These are phyloP conservation scores for Umbellularia californica DNA, from an alignment of 164 flowering plant species.

Conservation along the genomic window DNA sequence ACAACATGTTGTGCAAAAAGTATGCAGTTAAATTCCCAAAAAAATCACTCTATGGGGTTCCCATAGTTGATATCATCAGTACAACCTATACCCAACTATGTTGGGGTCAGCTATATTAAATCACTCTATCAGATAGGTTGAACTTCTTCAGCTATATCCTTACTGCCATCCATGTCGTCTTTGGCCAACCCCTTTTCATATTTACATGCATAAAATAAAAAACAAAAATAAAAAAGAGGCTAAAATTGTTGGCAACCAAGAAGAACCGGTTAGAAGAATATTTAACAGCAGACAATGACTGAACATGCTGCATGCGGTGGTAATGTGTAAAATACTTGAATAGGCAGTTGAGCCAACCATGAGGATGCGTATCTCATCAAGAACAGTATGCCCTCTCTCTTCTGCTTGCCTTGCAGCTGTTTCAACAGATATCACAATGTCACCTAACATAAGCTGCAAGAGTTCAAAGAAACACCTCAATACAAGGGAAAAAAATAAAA, in stretches of 20 bases:
- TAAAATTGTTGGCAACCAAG: too few species aligned
- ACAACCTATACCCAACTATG: too few species aligned
- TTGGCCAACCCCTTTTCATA: too few species aligned
- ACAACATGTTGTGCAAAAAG: not conserved
- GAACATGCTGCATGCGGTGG: not conserved
- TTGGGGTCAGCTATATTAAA: too few species aligned
- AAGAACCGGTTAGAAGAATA: too few species aligned
- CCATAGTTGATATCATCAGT: too few species aligned
- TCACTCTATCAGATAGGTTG: too few species aligned
- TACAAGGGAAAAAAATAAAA: not conserved
- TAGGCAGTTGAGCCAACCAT: constrained; percentile 45
- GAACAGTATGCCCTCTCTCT: constrained; percentile 86
- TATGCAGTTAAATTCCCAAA: not conserved
- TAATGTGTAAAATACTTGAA: not conserved
- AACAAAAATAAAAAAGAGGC: too few species aligned
- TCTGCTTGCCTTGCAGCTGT: constrained; percentile 92
- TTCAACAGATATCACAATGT: constrained; percentile 91
- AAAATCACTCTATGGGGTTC: too few species aligned
- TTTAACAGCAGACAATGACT: not conserved
- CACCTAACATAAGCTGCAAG: constrained; percentile 93
- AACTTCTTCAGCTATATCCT: too few species aligned
- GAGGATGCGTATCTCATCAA: constrained; percentile 93
- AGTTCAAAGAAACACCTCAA: constrained; percentile 7
- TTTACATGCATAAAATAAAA: too few species aligned
- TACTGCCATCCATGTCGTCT: too few species aligned